phyloP scores from a whole-genome alignment of 208 protist genomes.

The Wallacemonas collosoma region DNA sequence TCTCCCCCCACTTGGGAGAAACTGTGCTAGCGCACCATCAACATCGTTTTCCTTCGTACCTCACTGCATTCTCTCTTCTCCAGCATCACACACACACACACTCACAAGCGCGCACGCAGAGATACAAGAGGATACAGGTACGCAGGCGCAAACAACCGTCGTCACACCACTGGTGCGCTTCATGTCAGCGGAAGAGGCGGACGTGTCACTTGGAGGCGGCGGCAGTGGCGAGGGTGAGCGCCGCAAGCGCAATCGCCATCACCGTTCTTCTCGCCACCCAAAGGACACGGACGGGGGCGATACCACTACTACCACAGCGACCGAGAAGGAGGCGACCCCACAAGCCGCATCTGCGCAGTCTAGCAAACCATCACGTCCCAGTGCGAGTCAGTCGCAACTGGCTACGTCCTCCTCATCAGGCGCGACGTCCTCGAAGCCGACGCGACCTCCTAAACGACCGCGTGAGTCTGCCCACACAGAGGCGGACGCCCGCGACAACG shows the following conservation, averaged over 20 bases:
- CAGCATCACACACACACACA: neutral
- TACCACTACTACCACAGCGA: no score
- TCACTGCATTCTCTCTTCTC: slow-evolving; percentile 15
- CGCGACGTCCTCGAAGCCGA: no score
- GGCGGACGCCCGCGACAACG: no score
- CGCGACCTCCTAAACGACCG: no score
- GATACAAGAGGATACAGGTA: neutral
- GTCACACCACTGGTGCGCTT: no score
- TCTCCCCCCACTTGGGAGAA: neutral
- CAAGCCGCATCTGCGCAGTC: neutral
- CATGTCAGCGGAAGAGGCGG: slow-evolving; percentile 3
- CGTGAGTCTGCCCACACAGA: no score
- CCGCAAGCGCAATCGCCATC: slow-evolving; percentile 59
- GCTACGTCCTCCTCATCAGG: no score
- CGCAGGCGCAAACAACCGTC: no score
- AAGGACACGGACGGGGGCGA: neutral
- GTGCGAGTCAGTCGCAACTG: no score
- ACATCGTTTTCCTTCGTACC: slow-evolving; percentile 7
- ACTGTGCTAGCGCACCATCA: neutral
- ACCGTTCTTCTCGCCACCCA: slow-evolving; percentile 30
- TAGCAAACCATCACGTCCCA: no score
- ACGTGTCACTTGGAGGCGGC: slow-evolving; percentile 3
- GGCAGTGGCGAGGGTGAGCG: slow-evolving; percentile 17
- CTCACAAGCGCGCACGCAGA: neutral
- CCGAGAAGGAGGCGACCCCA: neutral